Conservation (phyloP, 768 basidiomycete genomes). For the Russula sp. region DNA sequence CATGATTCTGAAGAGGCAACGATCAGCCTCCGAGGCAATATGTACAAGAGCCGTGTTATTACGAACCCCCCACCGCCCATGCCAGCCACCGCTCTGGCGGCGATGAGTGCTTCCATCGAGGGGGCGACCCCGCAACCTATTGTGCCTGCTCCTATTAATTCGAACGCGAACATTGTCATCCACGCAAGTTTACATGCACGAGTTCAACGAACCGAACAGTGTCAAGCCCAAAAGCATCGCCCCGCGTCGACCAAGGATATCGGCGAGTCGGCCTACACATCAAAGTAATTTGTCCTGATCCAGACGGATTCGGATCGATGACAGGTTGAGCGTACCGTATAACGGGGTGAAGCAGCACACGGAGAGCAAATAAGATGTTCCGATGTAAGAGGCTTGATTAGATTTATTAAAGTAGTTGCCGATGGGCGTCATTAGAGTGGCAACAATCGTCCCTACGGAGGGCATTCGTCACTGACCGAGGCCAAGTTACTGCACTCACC, state of each 20-base stretch:
- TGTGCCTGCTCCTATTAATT: constrained; percentile 62
- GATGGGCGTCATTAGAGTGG: constrained; percentile 77
- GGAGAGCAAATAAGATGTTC: constrained; percentile 79
- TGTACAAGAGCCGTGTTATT: constrained; percentile 15
- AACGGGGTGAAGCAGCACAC: constrained; percentile 89
- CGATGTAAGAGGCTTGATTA: constrained; percentile 79
- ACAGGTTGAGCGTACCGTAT: constrained; percentile 48
- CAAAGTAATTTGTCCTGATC: constrained; percentile 15
- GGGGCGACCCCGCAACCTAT: constrained; percentile 80
- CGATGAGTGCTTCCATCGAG: constrained; percentile 76
- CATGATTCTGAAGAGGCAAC: constrained; percentile 53
- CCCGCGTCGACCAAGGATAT: constrained; percentile 78
- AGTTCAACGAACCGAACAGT: constrained; percentile 53
- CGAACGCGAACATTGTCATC: constrained; percentile 10
- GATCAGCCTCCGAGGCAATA: constrained; percentile 23
- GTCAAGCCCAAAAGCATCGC: constrained; percentile 80
- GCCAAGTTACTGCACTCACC: constrained; percentile 37
- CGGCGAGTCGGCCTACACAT: constrained; percentile 64
- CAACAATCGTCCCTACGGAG: constrained; percentile 69
- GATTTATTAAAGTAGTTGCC: constrained; percentile 79
- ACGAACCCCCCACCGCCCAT: constrained; percentile 89
- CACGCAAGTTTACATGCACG: constrained; percentile 26
- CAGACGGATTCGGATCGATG: constrained; percentile 15
- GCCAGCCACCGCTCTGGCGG: constrained; percentile 78
- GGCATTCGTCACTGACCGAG: background rate